Base-by-base conservation (phyloP, 176 grass and related monocot genomes). In the Miscanthus lutarioriparius region DNA sequence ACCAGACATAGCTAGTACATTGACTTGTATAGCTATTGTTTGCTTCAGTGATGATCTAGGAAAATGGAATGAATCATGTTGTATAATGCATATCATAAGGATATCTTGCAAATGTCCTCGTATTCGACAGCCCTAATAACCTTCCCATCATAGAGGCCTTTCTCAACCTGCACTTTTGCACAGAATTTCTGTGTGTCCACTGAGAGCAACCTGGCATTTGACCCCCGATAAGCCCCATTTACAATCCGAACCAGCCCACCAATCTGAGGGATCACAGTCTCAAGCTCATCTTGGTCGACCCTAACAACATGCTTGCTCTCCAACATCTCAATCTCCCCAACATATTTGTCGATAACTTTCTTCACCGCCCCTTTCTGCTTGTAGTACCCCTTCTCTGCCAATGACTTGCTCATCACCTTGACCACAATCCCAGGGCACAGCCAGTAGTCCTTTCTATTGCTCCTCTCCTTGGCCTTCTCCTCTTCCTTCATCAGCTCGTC, bases 401-500 rank as follows among this genome's bases (percentile, higher is more conserved):
- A 61, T 6, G 87, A 82, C 64, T 90, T 98, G 82, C 95, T 98
- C 92, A 98, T 93, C 64, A 97, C 91, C 89, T 98, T 95, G 62
- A 98, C 92, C 7, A 95, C 82, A 48, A 98, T 98, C 33, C 85
- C 89, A 10, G 90, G 91, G 59, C 87, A 93, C 14, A 98, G 76
- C 95, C 92, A 98, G 32, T 98, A 93, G 75, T 98, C 95, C 82
- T 98, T 98, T 53, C 95, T 80, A 59, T 98, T 98, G 84, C 82
- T 93, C 54, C 84, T 66, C 87, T 98, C 95, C 83, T 98, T 98
- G 17, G 86, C 91, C 63, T 91, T 95, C 83, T 95, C 95, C 69
- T 95, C 91, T 35, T 98, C 92, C 84, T 80, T 94, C 91, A 95
- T 95, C 79, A 98, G 82, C 73, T 93, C 86, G 11, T 95, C 91